Base-by-base conservation (phyloP, 352 stramenopile species). In the Thalassiosira exigua region DNA sequence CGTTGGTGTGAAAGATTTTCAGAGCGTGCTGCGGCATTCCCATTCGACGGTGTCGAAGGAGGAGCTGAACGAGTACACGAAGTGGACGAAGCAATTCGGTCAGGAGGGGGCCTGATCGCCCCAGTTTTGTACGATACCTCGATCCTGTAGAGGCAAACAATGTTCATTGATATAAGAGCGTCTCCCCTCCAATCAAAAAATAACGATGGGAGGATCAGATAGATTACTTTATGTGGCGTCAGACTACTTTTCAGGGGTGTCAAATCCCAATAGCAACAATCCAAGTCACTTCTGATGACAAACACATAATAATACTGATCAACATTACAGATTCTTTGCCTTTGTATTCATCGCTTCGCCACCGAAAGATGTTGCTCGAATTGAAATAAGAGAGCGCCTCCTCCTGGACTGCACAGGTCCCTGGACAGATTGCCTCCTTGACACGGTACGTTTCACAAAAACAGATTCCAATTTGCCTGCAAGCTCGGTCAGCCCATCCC, bases 31-130 rank as follows among this genome's bases (percentile, higher is more conserved):
- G 82, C 92, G 95, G 65, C 96, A 98, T 84, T 97, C 95, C 2
- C 92, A 96, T 46, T 95, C 94, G 1, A 98, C 96, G 53, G 97
- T 99, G n/a, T 96, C 96, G 4, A 75, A 91, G 33, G 96, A 98
- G 14, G 98, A 99, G 84, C 93, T 99, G 44, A 93, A 96, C 58
- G 92, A 96, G 27, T 99, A 99, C 75, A 90, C 96, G 17, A 96
- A 99, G 70, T 99, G 98, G 98, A 99, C 98, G 4, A 94, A 95
- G 30, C 94, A 99, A 84, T 99, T 99, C 92, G 98, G 98, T 46
- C 95, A 99, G 87, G 97, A 99, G 80, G 97, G 98, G 65, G 84
- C 77, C 30, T 91, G 46, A 68, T 12, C n/a, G n/a, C n/a, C n/a
- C n/a, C n/a, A n/a, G n/a, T n/a, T n/a, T n/a, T n/a, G n/a, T n/a